Evolutionary conservation across 768 basidiomycete species (phyloP).

Genomic region (Pulveroboletus ravenelii): DNA sequence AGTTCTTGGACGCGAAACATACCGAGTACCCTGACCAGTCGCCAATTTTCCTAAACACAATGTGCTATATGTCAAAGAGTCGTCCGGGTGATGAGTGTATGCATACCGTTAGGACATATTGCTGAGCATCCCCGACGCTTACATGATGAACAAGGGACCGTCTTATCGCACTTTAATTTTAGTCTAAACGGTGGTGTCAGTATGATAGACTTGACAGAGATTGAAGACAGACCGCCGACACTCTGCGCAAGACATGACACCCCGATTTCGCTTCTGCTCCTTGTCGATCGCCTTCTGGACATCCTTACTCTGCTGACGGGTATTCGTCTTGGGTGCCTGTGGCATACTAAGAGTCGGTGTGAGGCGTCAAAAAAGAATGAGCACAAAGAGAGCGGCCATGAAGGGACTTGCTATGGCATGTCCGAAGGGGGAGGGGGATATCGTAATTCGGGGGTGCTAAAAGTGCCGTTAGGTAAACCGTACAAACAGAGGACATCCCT

Average conservation of each 20-base stretch:
- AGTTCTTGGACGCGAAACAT: constrained; percentile 14
- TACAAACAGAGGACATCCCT: no score
- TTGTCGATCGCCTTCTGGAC: constrained; percentile 55
- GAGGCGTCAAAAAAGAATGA: neutral
- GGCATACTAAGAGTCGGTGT: constrained; percentile 35
- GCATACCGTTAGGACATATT: constrained; percentile 65
- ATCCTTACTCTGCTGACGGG: constrained; percentile 30
- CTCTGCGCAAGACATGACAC: constrained; percentile 53
- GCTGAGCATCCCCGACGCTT: constrained; percentile 71
- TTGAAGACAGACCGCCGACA: constrained; percentile 47
- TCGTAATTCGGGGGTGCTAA: constrained; percentile 2
- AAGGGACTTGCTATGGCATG: neutral
- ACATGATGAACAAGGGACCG: constrained; percentile 51
- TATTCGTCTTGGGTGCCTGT: constrained; percentile 45
- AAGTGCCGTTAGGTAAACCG: constrained; percentile 11
- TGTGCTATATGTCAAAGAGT: neutral
- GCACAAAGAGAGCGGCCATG: neutral
- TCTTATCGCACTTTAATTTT: constrained; percentile 75
- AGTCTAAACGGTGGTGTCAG: constrained; percentile 36
- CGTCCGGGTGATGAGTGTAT: neutral
- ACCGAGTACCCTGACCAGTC: constrained; percentile 77
- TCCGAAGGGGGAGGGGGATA: neutral
- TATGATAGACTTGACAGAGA: neutral
- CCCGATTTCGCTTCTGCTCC: constrained; percentile 60
- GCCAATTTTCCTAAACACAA: constrained; percentile 48